phyloP scores from a whole-genome alignment of 176 grass and related monocot genomes.

The Oryza glaberrima region DNA sequence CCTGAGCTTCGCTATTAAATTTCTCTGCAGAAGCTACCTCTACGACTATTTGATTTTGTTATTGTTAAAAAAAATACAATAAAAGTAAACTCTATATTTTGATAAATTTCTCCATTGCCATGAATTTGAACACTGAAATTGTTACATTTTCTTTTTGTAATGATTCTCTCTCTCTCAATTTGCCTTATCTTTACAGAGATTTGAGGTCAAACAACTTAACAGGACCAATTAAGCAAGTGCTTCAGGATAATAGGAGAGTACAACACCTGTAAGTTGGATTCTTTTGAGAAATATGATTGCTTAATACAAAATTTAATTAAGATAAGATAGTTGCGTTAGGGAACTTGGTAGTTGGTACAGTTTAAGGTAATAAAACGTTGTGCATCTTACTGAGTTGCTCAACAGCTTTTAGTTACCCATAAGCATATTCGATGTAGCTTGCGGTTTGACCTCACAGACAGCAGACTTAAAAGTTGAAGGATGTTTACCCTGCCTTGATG shows the following conservation, averaged over 20 bases:
- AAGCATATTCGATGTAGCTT: background rate
- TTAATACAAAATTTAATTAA: background rate
- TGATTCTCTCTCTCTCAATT: background rate
- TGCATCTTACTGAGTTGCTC: background rate
- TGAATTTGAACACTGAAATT: slow-evolving; percentile 23
- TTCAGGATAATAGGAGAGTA: background rate
- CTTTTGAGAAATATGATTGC: background rate
- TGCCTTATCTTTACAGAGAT: slow-evolving; percentile 44
- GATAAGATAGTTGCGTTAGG: background rate
- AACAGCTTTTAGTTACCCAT: background rate
- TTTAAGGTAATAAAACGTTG: slow-evolving; percentile 16
- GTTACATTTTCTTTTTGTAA: background rate
- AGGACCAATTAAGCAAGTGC: background rate
- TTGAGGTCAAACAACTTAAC: slow-evolving; percentile 49
- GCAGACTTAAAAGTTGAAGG: too few relatives aligned
- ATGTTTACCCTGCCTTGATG: background rate
- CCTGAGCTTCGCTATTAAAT: background rate
- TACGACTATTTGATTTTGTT: background rate
- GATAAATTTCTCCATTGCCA: background rate
- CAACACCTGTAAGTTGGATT: slow-evolving; percentile 35
- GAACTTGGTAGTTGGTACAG: background rate
- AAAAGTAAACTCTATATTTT: background rate
- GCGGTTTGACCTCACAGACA: too few relatives aligned
- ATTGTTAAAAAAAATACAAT: background rate
- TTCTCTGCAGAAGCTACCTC: background rate